phyloP scores from a whole-genome alignment of 805 yeast species.

The Starmerella asiatica region DNA sequence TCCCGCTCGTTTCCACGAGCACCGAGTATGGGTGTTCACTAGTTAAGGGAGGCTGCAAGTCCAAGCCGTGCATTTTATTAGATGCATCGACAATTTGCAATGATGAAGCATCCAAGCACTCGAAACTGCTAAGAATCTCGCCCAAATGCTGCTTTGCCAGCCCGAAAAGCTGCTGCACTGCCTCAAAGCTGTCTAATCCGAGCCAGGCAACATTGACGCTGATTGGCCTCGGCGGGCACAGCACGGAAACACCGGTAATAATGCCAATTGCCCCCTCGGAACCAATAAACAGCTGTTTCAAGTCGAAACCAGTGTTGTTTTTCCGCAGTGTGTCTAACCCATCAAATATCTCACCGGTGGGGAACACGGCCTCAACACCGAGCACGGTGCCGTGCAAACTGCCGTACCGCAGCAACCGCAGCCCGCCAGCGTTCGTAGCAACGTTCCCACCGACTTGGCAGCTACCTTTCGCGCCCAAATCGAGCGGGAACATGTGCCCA shows the following conservation, averaged over 20 bases:
- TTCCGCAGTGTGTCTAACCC: constrained; percentile 77
- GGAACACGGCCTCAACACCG: constrained; percentile 80
- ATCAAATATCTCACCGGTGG: constrained; percentile 68
- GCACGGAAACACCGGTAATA: constrained; percentile 75
- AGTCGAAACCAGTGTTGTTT: constrained; percentile 89
- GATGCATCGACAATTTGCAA: constrained; percentile 36
- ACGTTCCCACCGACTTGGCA: constrained; percentile 91
- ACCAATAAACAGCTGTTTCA: constrained; percentile 85
- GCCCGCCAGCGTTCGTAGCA: constrained; percentile 95
- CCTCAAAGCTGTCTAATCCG: constrained; percentile 65
- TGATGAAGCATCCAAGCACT: constrained; percentile 58
- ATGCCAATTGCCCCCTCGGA: constrained; percentile 86
- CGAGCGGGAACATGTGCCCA: constrained; percentile 87
- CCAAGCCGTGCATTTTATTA: constrained; percentile 33
- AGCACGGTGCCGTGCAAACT: constrained; percentile 82
- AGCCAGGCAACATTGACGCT: constrained; percentile 77
- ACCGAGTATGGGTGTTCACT: constrained; percentile 77
- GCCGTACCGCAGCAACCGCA: constrained; percentile 75
- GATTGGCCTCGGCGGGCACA: constrained; percentile 80
- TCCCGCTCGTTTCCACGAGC: constrained; percentile 90
- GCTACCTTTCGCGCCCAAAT: constrained; percentile 90
- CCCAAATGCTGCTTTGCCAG: constrained; percentile 65
- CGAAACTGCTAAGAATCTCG: constrained; percentile 83
- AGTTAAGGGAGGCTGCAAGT: constrained; percentile 60
- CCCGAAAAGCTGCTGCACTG: constrained; percentile 66